Evolutionary conservation across 2,329 filamentous ascomycete species (phyloP).

Genomic region (Sporothrix dimorphospora): DNA sequence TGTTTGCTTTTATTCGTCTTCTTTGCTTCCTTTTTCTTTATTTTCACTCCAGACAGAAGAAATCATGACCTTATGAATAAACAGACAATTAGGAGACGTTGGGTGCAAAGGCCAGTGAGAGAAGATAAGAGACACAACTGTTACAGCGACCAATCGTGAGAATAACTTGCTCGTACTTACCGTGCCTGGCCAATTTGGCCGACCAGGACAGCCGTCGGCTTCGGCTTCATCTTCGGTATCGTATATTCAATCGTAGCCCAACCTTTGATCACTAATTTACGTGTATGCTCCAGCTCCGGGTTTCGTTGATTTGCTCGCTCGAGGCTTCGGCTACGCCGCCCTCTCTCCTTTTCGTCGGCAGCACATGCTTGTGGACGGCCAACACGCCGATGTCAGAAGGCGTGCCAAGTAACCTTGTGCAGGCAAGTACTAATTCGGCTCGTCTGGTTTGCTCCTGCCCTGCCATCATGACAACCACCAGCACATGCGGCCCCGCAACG

Average conservation of each 20-base stretch:
- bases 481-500: background rate
- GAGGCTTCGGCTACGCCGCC: background rate
- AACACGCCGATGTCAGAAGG: background rate
- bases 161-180: background rate
- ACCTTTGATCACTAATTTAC: background rate
- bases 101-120: background rate
- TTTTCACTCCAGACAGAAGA: background rate
- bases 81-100: background rate
- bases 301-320: background rate
- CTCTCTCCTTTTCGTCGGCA: background rate
- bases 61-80: constrained; percentile 1
- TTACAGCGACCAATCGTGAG: background rate
- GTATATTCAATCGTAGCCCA: too few relatives aligned
- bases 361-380: background rate
- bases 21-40: background rate
- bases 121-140: background rate
- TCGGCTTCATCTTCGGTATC: background rate
- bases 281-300: background rate
- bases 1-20: background rate
- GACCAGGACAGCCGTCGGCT: background rate
- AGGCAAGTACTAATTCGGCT: background rate
- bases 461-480: background rate
- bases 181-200: background rate
- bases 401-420: background rate
- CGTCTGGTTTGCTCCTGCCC: background rate